Base-by-base conservation (phyloP, 805 yeast genomes). In the baker's yeast (Saccharomyces cerevisiae) region DNA sequence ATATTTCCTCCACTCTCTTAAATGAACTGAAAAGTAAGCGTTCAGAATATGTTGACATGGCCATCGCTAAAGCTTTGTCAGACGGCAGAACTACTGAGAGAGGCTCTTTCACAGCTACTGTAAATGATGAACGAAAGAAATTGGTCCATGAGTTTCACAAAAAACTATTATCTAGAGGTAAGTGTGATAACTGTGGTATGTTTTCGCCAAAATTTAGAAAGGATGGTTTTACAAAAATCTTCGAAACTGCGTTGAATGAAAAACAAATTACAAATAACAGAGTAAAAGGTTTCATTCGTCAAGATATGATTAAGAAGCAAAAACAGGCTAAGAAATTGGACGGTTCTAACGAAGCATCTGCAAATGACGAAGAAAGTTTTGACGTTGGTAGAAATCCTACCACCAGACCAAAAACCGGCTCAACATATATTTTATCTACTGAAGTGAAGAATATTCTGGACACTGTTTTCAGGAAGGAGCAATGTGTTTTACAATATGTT, bases 151-250 rank as follows among this genome's bases (percentile, higher is more conserved):
- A 85, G 36, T 85, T 91, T 64, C 88, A 90, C 76, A 81, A 80
- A 63, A 80, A 80, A 62, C 71, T 91, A 50, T 73, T 88, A 58
- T 71, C 86, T 49, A 82, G 97, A 71, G 84, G 90, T 53, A 87
- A 84, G 71, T 94, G 99, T 80, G 96, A 89, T 65, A 90, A 91
- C 72, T 94, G 99, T 79, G 89, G 90, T 47, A 88, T 91, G 96
- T 88, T 77, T 70, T 89, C 97, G 48, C 98, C 99, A 53, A 77
- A 85, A 36, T 92, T 85, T 76, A 83, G 99, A 74, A 92, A 91
- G 65, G 99, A 94, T 69, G 99, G 99, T 0, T 85, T 83, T 67
- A 80, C 91, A 57, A 94, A 95, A 75, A 83, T 94, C 59, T 94
- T 94, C 66, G 98, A 94, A 73, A 84, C 83, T 60, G 83, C 95